Evolutionary conservation across 306 rosid species (phyloP).

Genomic region (Casuarina cunninghamiana): DNA sequence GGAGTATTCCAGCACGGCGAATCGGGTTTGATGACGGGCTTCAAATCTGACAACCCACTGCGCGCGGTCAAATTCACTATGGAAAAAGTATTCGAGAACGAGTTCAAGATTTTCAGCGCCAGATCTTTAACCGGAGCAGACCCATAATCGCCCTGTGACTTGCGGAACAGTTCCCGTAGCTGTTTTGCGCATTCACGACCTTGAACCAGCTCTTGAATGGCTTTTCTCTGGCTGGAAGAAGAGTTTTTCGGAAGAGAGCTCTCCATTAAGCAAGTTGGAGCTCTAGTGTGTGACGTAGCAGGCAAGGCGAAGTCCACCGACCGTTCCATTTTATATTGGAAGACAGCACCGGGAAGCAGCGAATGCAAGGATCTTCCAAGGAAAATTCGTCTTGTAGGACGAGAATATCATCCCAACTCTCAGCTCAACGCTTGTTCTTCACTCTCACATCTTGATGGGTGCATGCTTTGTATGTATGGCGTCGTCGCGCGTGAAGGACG

Average conservation of each 20-base stretch:
- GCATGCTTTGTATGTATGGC: no score
- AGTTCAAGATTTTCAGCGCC: slow-evolving; percentile 30
- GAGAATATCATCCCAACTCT: neutral
- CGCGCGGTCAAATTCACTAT: slow-evolving; percentile 23
- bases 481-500: no score
- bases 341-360: neutral
- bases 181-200: slow-evolving; percentile 39
- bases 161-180: slow-evolving; percentile 30
- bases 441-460: neutral
- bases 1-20: slow-evolving; percentile 15
- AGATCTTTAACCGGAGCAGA: slow-evolving; percentile 8
- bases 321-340: neutral
- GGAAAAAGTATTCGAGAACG: slow-evolving; percentile 43
- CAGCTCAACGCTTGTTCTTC: neutral
- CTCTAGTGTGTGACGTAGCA: no score
- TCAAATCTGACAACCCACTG: slow-evolving; percentile 7
- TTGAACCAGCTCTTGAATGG: slow-evolving; percentile 36
- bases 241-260: slow-evolving; percentile 13
- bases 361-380: slow-evolving; percentile 22
- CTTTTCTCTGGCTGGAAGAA: slow-evolving; percentile 3
- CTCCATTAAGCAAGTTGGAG: neutral
- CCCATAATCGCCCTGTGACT: neutral
- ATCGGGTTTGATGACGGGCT: neutral
- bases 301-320: neutral
- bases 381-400: slow-evolving; percentile 27